Conservation (phyloP, 2,329 filamentous ascomycete species). For the Daldinia sp. region DNA sequence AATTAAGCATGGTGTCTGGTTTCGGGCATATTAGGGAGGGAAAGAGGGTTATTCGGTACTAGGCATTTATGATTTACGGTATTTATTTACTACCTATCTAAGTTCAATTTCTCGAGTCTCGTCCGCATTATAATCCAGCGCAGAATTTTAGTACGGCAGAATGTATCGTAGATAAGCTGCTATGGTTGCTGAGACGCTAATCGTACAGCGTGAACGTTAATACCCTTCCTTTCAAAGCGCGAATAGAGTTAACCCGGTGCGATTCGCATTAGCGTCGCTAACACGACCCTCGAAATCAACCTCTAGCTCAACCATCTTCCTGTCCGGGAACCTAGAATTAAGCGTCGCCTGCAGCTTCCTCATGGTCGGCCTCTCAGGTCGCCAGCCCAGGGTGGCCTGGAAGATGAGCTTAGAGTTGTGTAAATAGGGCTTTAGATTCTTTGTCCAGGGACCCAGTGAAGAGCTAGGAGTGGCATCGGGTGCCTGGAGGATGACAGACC, state of each 20-base stretch:
- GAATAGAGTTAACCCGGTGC: too few species aligned
- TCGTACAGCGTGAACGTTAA: too few species aligned
- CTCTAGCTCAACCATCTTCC: background rate
- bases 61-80: constrained; percentile 24
- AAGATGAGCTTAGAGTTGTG: constrained; percentile 2
- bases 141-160: background rate
- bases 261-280: too few species aligned
- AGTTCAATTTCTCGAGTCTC: background rate
- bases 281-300: background rate
- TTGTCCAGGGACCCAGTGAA: background rate
- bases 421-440: background rate
- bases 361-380: constrained; percentile 7
- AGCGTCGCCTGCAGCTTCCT: background rate
- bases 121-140: background rate
- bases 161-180: background rate
- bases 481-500: constrained; percentile 2
- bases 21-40: constrained; percentile 12
- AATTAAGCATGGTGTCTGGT: constrained; percentile 31
- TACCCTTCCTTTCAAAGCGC: too few species aligned
- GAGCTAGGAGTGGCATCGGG: background rate
- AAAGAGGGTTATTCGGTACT: background rate
- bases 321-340: background rate
- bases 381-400: background rate
- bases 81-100: background rate
- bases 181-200: background rate